These are phyloP conservation scores for Alternaria sp. DNA, from an alignment of 2,329 filamentous ascomycete genomes.

Conservation along the genomic window DNA sequence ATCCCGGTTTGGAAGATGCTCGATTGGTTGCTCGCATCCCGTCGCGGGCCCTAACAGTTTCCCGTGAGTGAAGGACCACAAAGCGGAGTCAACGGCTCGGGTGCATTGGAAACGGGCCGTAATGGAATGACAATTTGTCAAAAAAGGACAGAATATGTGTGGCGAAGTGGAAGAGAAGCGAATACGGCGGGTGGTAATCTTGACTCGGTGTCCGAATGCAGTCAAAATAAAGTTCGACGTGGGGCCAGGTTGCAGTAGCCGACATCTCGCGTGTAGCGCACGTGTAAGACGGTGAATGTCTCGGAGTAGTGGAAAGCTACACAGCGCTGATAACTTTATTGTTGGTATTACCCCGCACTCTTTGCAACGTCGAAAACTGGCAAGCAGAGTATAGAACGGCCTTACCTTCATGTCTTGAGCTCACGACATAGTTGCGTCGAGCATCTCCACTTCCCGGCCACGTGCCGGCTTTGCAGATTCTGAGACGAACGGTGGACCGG, in stretches of 20 bases:
- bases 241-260: not conserved
- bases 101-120: not conserved
- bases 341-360: slow-evolving; percentile 1
- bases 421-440: not conserved
- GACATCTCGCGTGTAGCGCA: not conserved
- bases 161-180: not conserved
- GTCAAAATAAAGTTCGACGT: slow-evolving; percentile 1
- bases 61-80: not conserved
- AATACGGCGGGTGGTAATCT: not conserved
- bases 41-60: not conserved
- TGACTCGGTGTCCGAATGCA: slow-evolving; percentile 1
- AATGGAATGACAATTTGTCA: not conserved
- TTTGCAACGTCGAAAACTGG: not conserved
- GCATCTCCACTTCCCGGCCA: not conserved
- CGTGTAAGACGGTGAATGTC: not conserved
- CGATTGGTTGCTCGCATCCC: not conserved
- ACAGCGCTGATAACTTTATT: not conserved
- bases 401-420: not conserved
- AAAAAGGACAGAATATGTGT: not conserved
- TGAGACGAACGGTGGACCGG: slow-evolving; percentile 11
- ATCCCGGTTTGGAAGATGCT: not conserved
- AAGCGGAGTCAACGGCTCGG: not conserved
- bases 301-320: slow-evolving; percentile 1
- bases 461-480: slow-evolving; percentile 4
- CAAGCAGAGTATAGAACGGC: slow-evolving; percentile 14